phyloP scores from a whole-genome alignment of 768 basidiomycete species.

The Amanita subjunquillea region DNA sequence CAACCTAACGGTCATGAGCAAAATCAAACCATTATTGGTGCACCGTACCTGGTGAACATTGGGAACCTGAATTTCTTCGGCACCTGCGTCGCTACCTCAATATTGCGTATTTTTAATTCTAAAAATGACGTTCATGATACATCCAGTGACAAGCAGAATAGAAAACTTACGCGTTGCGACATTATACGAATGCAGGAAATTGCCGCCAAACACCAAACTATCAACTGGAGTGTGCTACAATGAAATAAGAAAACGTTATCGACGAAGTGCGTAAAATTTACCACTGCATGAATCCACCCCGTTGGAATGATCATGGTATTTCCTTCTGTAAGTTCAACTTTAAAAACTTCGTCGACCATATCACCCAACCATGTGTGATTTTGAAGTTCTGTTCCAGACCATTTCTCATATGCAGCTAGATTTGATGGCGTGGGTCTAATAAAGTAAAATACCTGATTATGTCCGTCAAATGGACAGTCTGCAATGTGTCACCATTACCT shows the following conservation, averaged over 20 bases:
- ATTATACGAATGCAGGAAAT: conserved; percentile 92
- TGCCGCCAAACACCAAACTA: conserved; percentile 93
- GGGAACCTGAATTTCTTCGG: conserved; percentile 90
- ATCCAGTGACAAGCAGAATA: not conserved
- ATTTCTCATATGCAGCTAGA: conserved; percentile 81
- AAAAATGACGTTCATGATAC: not conserved
- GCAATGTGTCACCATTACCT: conserved; percentile 33
- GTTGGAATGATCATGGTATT: conserved; percentile 94
- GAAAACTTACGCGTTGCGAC: conserved; percentile 65
- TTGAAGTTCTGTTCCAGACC: conserved; percentile 90
- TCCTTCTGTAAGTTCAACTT: conserved; percentile 64
- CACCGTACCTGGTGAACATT: conserved; percentile 57
- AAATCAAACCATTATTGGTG: not conserved
- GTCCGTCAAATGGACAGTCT: conserved; percentile 5
- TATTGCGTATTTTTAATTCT: conserved; percentile 86
- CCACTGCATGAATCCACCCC: conserved; percentile 97
- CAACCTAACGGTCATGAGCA: conserved; percentile 35
- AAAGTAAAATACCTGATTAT: conserved; percentile 79
- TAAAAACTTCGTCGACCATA: conserved; percentile 84
- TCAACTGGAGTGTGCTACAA: conserved; percentile 80
- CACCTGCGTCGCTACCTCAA: conserved; percentile 87
- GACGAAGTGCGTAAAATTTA: conserved; percentile 26
- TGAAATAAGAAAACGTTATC: not conserved
- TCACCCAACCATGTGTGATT: conserved; percentile 87
- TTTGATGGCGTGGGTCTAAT: conserved; percentile 83